Evolutionary conservation across 352 stramenopile genomes (phyloP).

Genomic region (Phytopythium sindhum): DNA sequence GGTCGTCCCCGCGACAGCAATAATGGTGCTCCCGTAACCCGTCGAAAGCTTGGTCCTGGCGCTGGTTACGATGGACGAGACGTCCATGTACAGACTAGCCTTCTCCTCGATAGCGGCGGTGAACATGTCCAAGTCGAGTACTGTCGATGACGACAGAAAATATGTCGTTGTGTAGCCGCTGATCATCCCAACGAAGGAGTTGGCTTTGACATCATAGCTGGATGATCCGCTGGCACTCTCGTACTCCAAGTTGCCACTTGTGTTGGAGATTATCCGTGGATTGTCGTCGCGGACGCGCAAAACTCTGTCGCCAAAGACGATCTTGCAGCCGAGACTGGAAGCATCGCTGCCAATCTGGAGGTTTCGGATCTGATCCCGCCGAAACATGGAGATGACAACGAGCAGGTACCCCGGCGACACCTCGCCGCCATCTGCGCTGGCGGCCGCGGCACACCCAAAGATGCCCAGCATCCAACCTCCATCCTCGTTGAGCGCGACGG

Average conservation of each 20-base stretch:
- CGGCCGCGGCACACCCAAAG: too few relatives aligned
- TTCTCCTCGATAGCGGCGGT: neutral
- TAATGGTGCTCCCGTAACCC: neutral
- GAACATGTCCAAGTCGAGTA: neutral
- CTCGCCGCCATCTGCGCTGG: neutral
- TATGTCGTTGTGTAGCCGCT: neutral
- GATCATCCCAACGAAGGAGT: neutral
- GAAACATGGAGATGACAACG: neutral
- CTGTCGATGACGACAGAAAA: neutral
- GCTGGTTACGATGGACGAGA: neutral
- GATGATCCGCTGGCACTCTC: neutral
- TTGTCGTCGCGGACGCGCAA: neutral
- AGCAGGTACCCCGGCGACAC: neutral
- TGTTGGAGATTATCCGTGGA: neutral
- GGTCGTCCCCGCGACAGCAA: neutral
- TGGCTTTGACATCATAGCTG: neutral
- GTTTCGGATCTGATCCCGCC: neutral
- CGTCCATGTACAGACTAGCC: neutral
- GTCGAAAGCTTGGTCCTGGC: neutral
- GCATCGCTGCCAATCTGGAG: neutral
- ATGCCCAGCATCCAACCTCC: too few relatives aligned
- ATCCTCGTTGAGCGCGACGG: too few relatives aligned
- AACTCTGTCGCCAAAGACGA: neutral
- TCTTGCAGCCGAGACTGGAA: neutral
- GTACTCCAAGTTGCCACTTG: neutral